Evolutionary conservation across 495 filamentous ascomycete species (phyloP).

Genomic region (Thozetella sp.): DNA sequence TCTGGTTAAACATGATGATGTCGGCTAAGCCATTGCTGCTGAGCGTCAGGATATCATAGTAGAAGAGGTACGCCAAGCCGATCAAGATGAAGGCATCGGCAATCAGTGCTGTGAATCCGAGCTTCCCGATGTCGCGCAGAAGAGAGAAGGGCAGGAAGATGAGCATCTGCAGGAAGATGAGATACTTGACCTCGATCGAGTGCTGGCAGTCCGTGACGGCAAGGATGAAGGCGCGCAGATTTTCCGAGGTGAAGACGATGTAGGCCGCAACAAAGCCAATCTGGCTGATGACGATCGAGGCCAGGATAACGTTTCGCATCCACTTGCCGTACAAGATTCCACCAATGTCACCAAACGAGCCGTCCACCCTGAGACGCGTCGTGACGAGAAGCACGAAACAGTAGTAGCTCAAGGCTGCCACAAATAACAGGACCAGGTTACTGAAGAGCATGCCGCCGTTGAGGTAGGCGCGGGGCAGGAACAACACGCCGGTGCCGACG

Average conservation of each 20-base stretch:
- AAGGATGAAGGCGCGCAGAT: slow-evolving; percentile 89
- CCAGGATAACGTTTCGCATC: slow-evolving; percentile 85
- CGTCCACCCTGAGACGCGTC: slow-evolving; percentile 79
- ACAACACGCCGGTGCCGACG: slow-evolving; percentile 96
- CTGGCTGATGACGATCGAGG: slow-evolving; percentile 90
- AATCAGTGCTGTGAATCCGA: slow-evolving; percentile 85
- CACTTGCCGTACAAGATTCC: slow-evolving; percentile 86
- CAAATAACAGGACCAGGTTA: slow-evolving; percentile 80
- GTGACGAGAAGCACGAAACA: slow-evolving; percentile 92
- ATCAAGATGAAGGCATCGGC: slow-evolving; percentile 94
- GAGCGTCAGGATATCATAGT: slow-evolving; percentile 90
- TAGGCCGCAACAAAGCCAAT: slow-evolving; percentile 97
- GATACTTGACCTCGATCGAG: slow-evolving; percentile 78
- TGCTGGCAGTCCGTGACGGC: slow-evolving; percentile 80
- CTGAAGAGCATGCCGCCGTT: slow-evolving; percentile 99
- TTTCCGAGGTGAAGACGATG: slow-evolving; percentile 96
- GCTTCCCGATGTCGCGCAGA: slow-evolving; percentile 93
- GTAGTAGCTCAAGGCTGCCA: slow-evolving; percentile 88
- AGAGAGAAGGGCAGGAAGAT: slow-evolving; percentile 92
- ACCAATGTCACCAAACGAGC: slow-evolving; percentile 95
- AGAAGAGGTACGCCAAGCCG: slow-evolving; percentile 91
- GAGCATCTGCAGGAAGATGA: slow-evolving; percentile 91
- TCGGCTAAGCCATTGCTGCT: slow-evolving; percentile 77
- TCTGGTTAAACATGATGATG: slow-evolving; percentile 81
- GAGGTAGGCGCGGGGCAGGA: slow-evolving; percentile 86